phyloP scores from a whole-genome alignment of 2,329 filamentous ascomycete species.

The Cladosporium sphaerospermum region DNA sequence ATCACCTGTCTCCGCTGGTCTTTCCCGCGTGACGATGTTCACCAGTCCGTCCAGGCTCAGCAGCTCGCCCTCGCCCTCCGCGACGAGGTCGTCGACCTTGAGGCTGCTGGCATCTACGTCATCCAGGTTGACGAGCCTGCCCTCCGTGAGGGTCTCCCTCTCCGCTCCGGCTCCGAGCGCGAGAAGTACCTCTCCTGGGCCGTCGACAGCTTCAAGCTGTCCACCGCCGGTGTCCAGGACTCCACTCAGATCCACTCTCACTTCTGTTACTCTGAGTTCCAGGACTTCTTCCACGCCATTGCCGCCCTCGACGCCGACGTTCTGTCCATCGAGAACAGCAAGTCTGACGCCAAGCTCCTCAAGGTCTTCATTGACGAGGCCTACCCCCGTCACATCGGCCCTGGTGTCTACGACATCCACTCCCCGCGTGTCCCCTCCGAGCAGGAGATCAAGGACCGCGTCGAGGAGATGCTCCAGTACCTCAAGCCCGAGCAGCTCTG shows the following conservation, averaged over 20 bases:
- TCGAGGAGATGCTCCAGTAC: slow-evolving; percentile 94
- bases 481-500: slow-evolving; percentile 98
- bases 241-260: slow-evolving; percentile 99
- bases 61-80: slow-evolving; percentile 97
- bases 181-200: slow-evolving; percentile 97
- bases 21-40: slow-evolving; percentile 98
- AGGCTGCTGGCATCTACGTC: slow-evolving; percentile 91
- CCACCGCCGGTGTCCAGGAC: slow-evolving; percentile 87
- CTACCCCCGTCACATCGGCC: slow-evolving; percentile 96
- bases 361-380: slow-evolving; percentile 96
- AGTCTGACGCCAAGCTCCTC: slow-evolving; percentile 98
- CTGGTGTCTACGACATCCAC: slow-evolving; percentile 99
- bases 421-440: slow-evolving; percentile 93
- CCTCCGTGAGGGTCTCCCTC: slow-evolving; percentile 97
- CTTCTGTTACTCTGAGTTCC: slow-evolving; percentile 99
- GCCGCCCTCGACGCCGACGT: slow-evolving; percentile 96
- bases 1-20: slow-evolving; percentile 99
- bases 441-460: slow-evolving; percentile 93
- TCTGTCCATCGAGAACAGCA: slow-evolving; percentile 99
- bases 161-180: slow-evolving; percentile 87
- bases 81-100: slow-evolving; percentile 96
- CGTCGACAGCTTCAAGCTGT: slow-evolving; percentile 94
- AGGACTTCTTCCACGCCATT: slow-evolving; percentile 99
- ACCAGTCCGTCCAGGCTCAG: slow-evolving; percentile 98
- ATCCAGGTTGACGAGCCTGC: slow-evolving; percentile 99